phyloP scores from a whole-genome alignment of 1,284 basidiomycete species.

The Rhodotorula glutinis region DNA sequence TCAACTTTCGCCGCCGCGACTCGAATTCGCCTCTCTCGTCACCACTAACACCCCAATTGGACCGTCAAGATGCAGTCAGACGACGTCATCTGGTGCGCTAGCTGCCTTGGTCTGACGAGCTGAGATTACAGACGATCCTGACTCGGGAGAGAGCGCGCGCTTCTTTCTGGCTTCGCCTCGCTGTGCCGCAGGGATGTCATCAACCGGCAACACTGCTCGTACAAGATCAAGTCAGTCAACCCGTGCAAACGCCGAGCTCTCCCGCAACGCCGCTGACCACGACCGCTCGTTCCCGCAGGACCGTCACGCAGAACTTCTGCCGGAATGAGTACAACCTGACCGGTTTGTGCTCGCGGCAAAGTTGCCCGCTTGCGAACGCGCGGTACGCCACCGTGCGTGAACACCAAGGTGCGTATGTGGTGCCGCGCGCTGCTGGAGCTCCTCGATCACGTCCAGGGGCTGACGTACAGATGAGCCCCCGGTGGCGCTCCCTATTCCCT shows the following conservation, averaged over 20 bases:
- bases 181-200: slow-evolving; percentile 35
- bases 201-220: slow-evolving; percentile 63
- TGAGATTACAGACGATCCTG: too few species aligned
- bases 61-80: slow-evolving; percentile 37
- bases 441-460: too few species aligned
- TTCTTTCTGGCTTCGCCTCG: too few species aligned
- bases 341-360: slow-evolving; percentile 93
- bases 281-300: slow-evolving; percentile 55
- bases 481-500: neutral
- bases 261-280: neutral
- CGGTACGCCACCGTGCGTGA: slow-evolving; percentile 96
- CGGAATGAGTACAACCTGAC: slow-evolving; percentile 98
- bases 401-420: slow-evolving; percentile 80
- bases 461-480: too few species aligned
- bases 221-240: slow-evolving; percentile 84
- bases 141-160: too few species aligned
- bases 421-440: too few species aligned
- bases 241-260: neutral
- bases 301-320: slow-evolving; percentile 93
- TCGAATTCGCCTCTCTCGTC: too few species aligned
- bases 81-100: slow-evolving; percentile 39
- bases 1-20: too few species aligned
- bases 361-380: slow-evolving; percentile 95
- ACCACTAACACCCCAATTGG: neutral
- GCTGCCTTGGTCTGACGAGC: too few species aligned